These are phyloP conservation scores for Hypoxylon sp. DNA, from an alignment of 2,329 filamentous ascomycete genomes.

Conservation along the genomic window DNA sequence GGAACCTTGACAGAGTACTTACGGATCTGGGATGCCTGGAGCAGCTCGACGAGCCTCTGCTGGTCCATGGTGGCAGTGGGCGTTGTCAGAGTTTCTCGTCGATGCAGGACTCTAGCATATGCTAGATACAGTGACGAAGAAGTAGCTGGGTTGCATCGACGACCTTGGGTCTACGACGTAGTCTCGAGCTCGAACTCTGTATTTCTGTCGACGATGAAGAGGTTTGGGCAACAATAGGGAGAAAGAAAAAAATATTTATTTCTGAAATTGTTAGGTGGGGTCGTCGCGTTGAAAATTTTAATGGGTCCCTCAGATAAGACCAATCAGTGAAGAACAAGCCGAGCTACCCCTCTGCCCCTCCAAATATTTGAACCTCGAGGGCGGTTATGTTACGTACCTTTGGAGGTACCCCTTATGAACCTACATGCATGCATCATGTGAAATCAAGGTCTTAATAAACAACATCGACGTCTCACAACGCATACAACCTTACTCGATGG, in stretches of 20 bases:
- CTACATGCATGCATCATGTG: no score
- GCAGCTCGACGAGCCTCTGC: conserved; percentile 85
- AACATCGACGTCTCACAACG: no score
- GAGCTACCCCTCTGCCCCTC: conserved; percentile 19
- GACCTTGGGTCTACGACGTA: conserved; percentile 39
- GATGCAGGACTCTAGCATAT: conserved; percentile 5
- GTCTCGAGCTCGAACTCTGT: conserved; percentile 22
- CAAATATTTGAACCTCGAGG: neutral
- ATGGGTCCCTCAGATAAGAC: conserved; percentile 20
- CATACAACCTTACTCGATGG: no score
- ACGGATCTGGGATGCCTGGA: conserved; percentile 91
- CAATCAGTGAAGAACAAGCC: conserved; percentile 8
- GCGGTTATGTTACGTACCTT: no score
- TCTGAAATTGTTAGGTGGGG: conserved; percentile 35
- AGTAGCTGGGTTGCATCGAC: conserved; percentile 32
- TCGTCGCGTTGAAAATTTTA: conserved; percentile 30
- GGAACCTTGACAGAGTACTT: conserved; percentile 60
- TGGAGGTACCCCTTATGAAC: no score
- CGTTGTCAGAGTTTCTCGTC: neutral
- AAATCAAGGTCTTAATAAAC: no score
- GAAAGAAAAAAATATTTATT: conserved; percentile 32
- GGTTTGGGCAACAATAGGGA: conserved; percentile 25
- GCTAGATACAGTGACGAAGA: conserved; percentile 11
- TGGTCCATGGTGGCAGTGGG: conserved; percentile 73
- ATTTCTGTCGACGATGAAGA: conserved; percentile 7